Conservation (phyloP, 78 protist genomes). For the Dictyostelium brefeldianum region DNA sequence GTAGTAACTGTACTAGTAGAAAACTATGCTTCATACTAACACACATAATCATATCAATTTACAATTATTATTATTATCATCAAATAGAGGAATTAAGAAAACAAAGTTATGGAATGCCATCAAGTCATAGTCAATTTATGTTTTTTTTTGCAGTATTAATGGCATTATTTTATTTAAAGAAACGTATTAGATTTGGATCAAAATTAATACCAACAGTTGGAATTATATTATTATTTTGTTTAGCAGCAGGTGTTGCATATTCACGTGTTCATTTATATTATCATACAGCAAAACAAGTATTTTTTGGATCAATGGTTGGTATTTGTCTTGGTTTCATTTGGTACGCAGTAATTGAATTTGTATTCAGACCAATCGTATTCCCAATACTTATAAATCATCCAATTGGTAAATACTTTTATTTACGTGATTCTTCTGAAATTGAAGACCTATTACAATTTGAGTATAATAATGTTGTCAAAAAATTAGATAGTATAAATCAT, state of each 20-base stretch:
- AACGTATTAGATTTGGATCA: neutral
- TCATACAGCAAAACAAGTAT: slow-evolving; percentile 68
- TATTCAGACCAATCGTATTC: slow-evolving; percentile 62
- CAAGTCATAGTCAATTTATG: slow-evolving; percentile 84
- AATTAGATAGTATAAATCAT: neutral
- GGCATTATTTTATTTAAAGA: slow-evolving; percentile 46
- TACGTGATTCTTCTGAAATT: slow-evolving; percentile 41
- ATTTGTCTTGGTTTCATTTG: slow-evolving; percentile 33
- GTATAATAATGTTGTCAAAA: slow-evolving; percentile 33
- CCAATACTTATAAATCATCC: slow-evolving; percentile 42
- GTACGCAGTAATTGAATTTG: slow-evolving; percentile 20
- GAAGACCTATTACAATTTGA: slow-evolving; percentile 57
- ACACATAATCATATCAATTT: too few species aligned
- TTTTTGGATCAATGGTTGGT: slow-evolving; percentile 46
- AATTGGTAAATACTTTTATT: slow-evolving; percentile 71
- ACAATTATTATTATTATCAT: too few species aligned
- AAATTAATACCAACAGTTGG: neutral
- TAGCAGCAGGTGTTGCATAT: slow-evolving; percentile 66
- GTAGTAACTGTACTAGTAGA: too few species aligned
- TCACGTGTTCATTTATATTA: slow-evolving; percentile 69
- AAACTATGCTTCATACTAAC: too few species aligned
- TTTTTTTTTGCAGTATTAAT: slow-evolving; percentile 77
- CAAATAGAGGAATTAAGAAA: slow-evolving; percentile 72
- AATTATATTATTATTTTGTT: slow-evolving; percentile 2
- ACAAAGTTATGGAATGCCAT: slow-evolving; percentile 85